Conservation (phyloP, 768 basidiomycete genomes). For the Lactarius deliciosus region DNA sequence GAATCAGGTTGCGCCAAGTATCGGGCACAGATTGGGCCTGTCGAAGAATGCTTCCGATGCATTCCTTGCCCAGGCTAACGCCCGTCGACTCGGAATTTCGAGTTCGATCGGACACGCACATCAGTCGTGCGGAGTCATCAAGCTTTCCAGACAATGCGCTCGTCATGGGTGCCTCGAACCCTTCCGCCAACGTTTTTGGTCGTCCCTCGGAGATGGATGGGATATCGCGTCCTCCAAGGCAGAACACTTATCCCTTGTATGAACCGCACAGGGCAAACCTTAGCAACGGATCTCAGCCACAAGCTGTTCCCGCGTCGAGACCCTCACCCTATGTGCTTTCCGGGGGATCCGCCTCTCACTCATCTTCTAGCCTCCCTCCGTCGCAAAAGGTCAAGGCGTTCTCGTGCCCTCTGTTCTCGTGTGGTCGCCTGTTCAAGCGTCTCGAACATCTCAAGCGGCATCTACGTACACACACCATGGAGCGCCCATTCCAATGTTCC, state of each 20-base stretch:
- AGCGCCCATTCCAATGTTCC: slow-evolving; percentile 75
- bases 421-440: slow-evolving; percentile 84
- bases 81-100: slow-evolving; percentile 15
- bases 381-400: slow-evolving; percentile 53
- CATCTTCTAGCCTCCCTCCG: slow-evolving; percentile 26
- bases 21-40: slow-evolving; percentile 28
- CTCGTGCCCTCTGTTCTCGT: slow-evolving; percentile 81
- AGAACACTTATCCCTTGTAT: slow-evolving; percentile 27
- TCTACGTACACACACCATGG: slow-evolving; percentile 85
- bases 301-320: slow-evolving; percentile 26
- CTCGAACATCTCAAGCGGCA: slow-evolving; percentile 91
- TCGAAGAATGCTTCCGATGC: slow-evolving; percentile 26
- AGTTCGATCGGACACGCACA: slow-evolving; percentile 16
- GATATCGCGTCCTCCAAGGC: slow-evolving; percentile 21
- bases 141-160: slow-evolving; percentile 22
- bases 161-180: slow-evolving; percentile 1
- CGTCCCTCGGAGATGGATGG: slow-evolving; percentile 17
- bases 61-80: slow-evolving; percentile 30
- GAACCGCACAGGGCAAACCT: slow-evolving; percentile 19
- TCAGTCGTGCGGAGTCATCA: slow-evolving; percentile 20
- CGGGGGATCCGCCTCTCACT: slow-evolving; percentile 26
- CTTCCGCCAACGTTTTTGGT: slow-evolving; percentile 5
- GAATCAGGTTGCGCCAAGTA: slow-evolving; percentile 35
- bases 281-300: slow-evolving; percentile 8
- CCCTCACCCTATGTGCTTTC: slow-evolving; percentile 32